Percentiles rank a stretch among this genome's conserved stretches.
Conservation (phyloP, 257 asterid species). For the Gardenia jasminoides region DNA sequence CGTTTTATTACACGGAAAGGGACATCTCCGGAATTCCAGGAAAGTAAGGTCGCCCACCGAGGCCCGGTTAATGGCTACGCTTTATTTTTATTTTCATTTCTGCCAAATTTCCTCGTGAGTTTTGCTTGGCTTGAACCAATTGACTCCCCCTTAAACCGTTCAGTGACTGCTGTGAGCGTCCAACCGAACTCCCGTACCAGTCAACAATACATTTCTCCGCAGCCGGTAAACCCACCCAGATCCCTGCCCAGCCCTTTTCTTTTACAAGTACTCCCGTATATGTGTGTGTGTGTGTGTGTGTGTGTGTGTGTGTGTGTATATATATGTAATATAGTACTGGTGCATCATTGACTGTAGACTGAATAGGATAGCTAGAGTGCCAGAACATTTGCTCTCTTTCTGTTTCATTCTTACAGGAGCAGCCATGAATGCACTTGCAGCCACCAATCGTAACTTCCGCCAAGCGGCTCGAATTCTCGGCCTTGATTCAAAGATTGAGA, state of each 20-base stretch:
- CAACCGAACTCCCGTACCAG: not conserved
- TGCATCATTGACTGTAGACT: too few relatives aligned
- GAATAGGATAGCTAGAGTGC: not conserved
- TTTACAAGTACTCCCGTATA: too few relatives aligned
- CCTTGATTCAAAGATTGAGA: slow-evolving; percentile 77
- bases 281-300: too few relatives aligned
- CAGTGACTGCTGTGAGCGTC: not conserved
- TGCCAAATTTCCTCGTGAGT: not conserved
- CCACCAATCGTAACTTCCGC: slow-evolving; percentile 87
- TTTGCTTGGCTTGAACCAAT: not conserved
- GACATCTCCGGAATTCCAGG: not conserved
- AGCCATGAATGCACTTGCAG: slow-evolving; percentile 90
- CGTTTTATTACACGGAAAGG: not conserved
- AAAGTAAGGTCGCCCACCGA: not conserved
- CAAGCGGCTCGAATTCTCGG: slow-evolving; percentile 90
- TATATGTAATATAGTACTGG: too few relatives aligned
- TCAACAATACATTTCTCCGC: not conserved
- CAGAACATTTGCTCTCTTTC: not conserved
- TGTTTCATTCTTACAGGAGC: not conserved
- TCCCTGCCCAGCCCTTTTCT: not conserved
- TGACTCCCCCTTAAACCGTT: not conserved
- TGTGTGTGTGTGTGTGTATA: too few relatives aligned
- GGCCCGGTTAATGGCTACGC: not conserved
- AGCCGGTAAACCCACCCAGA: not conserved
- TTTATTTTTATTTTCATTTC: too few relatives aligned